A percentile compares a stretch with the other conserved stretches of the same genome.
phyloP scores from a whole-genome alignment of 352 stramenopile genomes.

The Globisporangium lucens region DNA sequence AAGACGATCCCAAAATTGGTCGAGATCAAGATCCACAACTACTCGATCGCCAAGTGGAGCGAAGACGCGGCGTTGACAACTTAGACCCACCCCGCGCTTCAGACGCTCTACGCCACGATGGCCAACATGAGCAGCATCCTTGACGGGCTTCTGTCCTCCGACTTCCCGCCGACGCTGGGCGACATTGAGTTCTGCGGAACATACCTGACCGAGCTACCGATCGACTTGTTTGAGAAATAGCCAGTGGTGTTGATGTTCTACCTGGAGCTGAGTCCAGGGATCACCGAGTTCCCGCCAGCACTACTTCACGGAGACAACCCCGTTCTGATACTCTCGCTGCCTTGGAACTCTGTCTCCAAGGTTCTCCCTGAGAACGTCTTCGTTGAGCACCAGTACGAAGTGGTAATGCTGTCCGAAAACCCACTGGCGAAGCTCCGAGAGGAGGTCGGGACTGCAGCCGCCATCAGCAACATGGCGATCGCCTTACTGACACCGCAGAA shows the following conservation, averaged over 20 bases:
- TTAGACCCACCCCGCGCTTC: slow-evolving; percentile 7
- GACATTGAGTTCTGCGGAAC: slow-evolving; percentile 9
- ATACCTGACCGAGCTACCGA: not conserved
- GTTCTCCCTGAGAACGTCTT: not conserved
- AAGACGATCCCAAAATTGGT: slow-evolving; percentile 5
- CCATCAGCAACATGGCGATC: not conserved
- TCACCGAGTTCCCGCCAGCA: slow-evolving; percentile 4
- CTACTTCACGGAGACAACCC: not conserved
- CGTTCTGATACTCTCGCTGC: not conserved
- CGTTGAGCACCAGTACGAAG: not conserved
- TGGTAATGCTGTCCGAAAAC: slow-evolving; percentile 14
- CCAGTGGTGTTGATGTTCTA: not conserved
- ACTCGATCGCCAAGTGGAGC: slow-evolving; percentile 18
- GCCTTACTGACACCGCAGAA: not conserved
- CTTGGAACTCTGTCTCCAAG: not conserved
- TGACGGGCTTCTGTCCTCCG: not conserved
- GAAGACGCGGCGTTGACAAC: slow-evolving; percentile 9
- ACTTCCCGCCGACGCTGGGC: slow-evolving; percentile 3
- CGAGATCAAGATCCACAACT: slow-evolving; percentile 20
- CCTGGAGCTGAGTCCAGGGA: slow-evolving; percentile 8
- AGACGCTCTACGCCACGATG: slow-evolving; percentile 8
- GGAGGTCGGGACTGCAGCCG: not conserved
- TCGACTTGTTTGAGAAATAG: not conserved
- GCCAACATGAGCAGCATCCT: slow-evolving; percentile 3
- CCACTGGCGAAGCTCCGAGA: slow-evolving; percentile 9